Conservation (phyloP, 768 basidiomycete genomes). For the Xanthoconium stramineum region DNA sequence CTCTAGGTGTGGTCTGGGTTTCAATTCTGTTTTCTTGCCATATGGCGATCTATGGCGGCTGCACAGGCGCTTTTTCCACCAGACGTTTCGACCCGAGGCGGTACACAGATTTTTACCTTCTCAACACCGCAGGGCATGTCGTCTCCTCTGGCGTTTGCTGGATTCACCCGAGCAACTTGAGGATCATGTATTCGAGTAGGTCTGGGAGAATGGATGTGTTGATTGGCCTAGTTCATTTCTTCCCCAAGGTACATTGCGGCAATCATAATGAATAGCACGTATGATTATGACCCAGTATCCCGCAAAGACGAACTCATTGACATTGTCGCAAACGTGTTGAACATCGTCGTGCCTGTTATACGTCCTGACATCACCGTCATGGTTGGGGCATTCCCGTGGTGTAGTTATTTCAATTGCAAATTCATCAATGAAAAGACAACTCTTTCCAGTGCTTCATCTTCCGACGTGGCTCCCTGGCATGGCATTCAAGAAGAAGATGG, state of each 20-base stretch:
- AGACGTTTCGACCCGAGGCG: not conserved
- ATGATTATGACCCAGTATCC: not conserved
- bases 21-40: not conserved
- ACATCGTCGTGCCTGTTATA: not conserved
- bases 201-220: not conserved
- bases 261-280: slow-evolving; percentile 2
- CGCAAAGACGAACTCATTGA: slow-evolving; percentile 6
- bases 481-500: not conserved
- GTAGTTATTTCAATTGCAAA: not conserved
- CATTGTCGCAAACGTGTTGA: not conserved
- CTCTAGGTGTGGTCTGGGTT: not conserved
- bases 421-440: not conserved
- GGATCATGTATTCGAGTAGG: slow-evolving; percentile 9
- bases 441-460: not conserved
- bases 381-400: not conserved
- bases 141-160: slow-evolving; percentile 1
- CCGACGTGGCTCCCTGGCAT: not conserved
- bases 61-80: slow-evolving; percentile 14
- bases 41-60: slow-evolving; percentile 14
- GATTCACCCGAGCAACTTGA: not conserved
- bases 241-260: slow-evolving; percentile 1
- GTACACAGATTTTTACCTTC: not conserved
- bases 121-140: slow-evolving; percentile 3
- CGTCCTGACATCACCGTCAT: not conserved
- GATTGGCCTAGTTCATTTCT: too few species aligned